Evolutionary conservation across 345 rosid species (phyloP).

Genomic region (Mallotus nudiflorus): DNA sequence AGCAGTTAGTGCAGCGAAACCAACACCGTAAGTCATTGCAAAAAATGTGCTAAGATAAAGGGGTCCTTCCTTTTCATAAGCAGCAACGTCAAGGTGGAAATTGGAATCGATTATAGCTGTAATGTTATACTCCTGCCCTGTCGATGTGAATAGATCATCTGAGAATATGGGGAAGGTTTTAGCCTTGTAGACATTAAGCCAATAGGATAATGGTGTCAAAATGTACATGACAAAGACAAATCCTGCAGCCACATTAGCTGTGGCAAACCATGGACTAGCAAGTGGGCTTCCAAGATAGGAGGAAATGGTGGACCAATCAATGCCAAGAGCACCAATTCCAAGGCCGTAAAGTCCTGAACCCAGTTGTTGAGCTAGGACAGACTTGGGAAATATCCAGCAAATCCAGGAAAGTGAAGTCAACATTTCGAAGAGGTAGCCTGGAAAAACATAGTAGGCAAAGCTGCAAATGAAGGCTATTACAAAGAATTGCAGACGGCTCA

Average conservation of each 20-base stretch:
- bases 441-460: conserved; percentile 85
- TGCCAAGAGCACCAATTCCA: conserved; percentile 68
- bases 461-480: conserved; percentile 77
- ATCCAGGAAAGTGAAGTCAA: conserved; percentile 91
- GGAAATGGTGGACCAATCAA: conserved; percentile 95
- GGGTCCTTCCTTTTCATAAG: conserved; percentile 78
- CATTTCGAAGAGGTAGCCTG: conserved; percentile 85
- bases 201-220: conserved; percentile 71
- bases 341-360: conserved; percentile 96
- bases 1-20: conserved; percentile 87
- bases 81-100: conserved; percentile 71
- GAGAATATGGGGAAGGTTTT: conserved; percentile 90
- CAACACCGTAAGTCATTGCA: conserved; percentile 84
- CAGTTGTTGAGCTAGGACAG: conserved; percentile 81
- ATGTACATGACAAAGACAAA: conserved; percentile 67
- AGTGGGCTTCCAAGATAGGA: conserved; percentile 97
- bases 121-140: conserved; percentile 76
- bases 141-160: conserved; percentile 60
- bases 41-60: conserved; percentile 85
- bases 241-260: conserved; percentile 89
- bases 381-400: conserved; percentile 79
- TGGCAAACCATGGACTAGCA: conserved; percentile 99
- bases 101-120: conserved; percentile 62
- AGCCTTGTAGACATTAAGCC: conserved; percentile 73
- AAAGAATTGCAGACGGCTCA: conserved; percentile 87